Evolutionary conservation across 2,329 filamentous ascomycete genomes (phyloP).

Genomic region (Ambrosiella xylebori): DNA sequence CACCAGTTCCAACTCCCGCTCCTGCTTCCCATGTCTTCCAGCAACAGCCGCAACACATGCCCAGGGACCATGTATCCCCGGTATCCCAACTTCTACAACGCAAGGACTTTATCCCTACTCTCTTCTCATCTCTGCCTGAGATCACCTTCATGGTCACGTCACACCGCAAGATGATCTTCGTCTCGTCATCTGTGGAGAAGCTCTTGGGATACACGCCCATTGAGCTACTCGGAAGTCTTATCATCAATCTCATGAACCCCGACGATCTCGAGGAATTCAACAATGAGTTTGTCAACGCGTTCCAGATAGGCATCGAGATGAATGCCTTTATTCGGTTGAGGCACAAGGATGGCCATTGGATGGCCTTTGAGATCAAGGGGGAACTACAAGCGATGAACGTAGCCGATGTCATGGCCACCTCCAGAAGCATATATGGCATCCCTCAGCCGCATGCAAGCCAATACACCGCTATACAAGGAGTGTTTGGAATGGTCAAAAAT

Average conservation of each 20-base stretch:
- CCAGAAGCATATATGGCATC: background rate
- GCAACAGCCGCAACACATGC: background rate
- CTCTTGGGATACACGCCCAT: slow-evolving; percentile 60
- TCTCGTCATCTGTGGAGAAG: slow-evolving; percentile 58
- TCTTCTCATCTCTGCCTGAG: slow-evolving; percentile 19
- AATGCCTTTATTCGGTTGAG: slow-evolving; percentile 79
- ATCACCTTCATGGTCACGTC: slow-evolving; percentile 74
- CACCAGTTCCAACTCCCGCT: background rate
- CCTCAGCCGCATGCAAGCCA: background rate
- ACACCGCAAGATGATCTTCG: slow-evolving; percentile 67
- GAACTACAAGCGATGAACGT: slow-evolving; percentile 46
- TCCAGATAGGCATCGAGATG: slow-evolving; percentile 61
- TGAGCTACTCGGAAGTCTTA: slow-evolving; percentile 56
- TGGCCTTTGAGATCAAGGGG: slow-evolving; percentile 80
- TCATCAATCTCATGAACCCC: slow-evolving; percentile 69
- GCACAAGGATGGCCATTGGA: slow-evolving; percentile 52
- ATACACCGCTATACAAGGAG: background rate
- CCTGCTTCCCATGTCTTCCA: background rate
- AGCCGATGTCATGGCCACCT: background rate
- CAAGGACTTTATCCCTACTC: slow-evolving; percentile 5
- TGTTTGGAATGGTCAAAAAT: background rate
- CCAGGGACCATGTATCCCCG: background rate
- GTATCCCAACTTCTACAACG: background rate
- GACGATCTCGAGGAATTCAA: slow-evolving; percentile 74
- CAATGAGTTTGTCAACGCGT: slow-evolving; percentile 76